Percentiles rank a stretch among this genome's conserved stretches.
Evolutionary conservation across 2,329 filamentous ascomycete genomes (phyloP).

Genomic region (Cytospora schulzeri): DNA sequence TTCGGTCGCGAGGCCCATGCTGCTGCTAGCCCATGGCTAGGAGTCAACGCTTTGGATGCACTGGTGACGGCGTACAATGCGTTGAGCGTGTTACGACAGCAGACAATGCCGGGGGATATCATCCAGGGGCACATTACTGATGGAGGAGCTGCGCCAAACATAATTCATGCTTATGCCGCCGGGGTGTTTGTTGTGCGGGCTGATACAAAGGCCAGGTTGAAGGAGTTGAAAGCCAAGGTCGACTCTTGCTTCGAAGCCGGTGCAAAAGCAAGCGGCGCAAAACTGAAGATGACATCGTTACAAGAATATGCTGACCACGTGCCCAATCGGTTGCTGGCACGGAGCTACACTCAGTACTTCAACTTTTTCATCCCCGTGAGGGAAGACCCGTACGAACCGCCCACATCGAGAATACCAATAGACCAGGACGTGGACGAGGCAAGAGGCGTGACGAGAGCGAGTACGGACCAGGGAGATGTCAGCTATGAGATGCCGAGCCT

Average conservation of each 20-base stretch:
- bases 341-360: constrained; percentile 48
- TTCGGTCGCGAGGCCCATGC: constrained; percentile 59
- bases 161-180: constrained; percentile 55
- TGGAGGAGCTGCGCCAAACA: constrained; percentile 56
- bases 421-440: constrained; percentile 46
- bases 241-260: constrained; percentile 45
- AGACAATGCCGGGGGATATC: constrained; percentile 53
- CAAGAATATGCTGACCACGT: constrained; percentile 57
- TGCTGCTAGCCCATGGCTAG: constrained; percentile 59
- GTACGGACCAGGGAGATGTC: constrained; percentile 62
- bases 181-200: constrained; percentile 49
- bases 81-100: constrained; percentile 57
- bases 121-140: constrained; percentile 55
- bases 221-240: constrained; percentile 44
- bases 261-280: constrained; percentile 48
- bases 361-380: constrained; percentile 42
- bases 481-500: constrained; percentile 60
- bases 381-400: constrained; percentile 16
- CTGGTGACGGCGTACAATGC: constrained; percentile 51
- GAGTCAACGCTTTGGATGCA: constrained; percentile 62
- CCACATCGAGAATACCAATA: constrained; percentile 19
- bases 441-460: constrained; percentile 50
- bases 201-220: constrained; percentile 43
- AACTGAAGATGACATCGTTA: constrained; percentile 43
- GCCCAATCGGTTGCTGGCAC: constrained; percentile 52